Percentiles rank a stretch among this genome's conserved stretches.
Evolutionary conservation across 2,329 filamentous ascomycete species (phyloP).

Genomic region (Chaetomium sp.): DNA sequence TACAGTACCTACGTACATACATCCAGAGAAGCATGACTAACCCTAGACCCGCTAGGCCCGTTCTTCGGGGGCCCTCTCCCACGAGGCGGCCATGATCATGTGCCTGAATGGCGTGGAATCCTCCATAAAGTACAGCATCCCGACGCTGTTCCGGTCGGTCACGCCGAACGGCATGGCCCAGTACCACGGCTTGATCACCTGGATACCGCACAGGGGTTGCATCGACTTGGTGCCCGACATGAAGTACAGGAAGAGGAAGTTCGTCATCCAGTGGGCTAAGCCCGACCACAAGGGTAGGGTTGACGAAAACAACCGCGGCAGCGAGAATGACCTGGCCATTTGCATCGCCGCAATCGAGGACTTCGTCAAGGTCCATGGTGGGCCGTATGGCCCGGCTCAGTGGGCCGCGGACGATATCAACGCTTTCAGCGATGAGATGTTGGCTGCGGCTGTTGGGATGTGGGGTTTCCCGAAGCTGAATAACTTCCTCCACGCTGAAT

Average conservation of each 20-base stretch:
- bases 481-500: neutral
- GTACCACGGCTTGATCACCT: neutral
- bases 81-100: neutral
- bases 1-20: too few relatives aligned
- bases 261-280: constrained; percentile 1
- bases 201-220: neutral
- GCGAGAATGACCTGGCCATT: neutral
- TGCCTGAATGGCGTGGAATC: neutral
- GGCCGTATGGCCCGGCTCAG: neutral
- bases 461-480: neutral
- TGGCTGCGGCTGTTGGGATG: neutral
- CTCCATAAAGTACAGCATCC: neutral
- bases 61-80: neutral
- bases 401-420: constrained; percentile 1
- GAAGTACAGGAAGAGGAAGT: neutral
- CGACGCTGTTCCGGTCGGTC: constrained; percentile 1
- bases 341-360: neutral
- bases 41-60: neutral
- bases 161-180: neutral
- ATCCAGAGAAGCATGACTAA: too few relatives aligned
- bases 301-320: neutral
- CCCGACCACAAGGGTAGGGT: neutral
- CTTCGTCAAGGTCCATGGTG: neutral
- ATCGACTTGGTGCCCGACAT: neutral
- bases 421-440: neutral